phyloP scores from a whole-genome alignment of 1,284 basidiomycete species.

The Pseudozyma hubeiensis region DNA sequence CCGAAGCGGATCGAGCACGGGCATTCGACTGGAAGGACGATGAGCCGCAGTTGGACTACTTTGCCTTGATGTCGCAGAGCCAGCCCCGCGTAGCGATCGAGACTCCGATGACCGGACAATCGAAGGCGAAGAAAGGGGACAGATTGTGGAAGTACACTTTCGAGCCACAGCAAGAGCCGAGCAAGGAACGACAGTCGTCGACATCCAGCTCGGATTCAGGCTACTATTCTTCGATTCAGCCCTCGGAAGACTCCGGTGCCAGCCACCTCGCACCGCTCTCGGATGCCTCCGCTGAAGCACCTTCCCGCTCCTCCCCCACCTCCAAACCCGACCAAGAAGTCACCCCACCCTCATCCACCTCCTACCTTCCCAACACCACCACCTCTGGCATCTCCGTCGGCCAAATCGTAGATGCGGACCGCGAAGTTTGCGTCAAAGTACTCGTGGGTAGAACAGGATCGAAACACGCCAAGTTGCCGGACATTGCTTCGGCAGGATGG shows the following conservation, averaged over 20 bases:
- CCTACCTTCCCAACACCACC: constrained; percentile 16
- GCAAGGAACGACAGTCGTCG: constrained; percentile 24
- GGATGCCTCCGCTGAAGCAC: background rate
- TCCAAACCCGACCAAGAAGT: background rate
- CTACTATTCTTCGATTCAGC: constrained; percentile 18
- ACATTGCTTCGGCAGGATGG: constrained; percentile 64
- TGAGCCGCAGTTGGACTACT: constrained; percentile 41
- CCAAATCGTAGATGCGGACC: constrained; percentile 61
- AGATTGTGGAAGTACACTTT: constrained; percentile 38
- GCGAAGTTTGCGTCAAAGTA: constrained; percentile 66
- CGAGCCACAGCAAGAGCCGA: constrained; percentile 15
- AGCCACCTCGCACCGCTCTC: background rate
- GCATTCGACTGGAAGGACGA: constrained; percentile 56
- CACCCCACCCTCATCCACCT: constrained; percentile 33
- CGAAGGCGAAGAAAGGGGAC: background rate
- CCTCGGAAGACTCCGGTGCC: background rate
- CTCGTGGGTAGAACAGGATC: constrained; percentile 64
- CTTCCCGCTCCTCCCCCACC: background rate
- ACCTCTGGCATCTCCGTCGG: constrained; percentile 9
- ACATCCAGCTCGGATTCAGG: constrained; percentile 41
- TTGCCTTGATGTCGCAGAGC: constrained; percentile 19
- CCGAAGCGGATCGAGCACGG: constrained; percentile 55
- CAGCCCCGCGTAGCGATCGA: constrained; percentile 10
- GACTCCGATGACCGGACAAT: background rate
- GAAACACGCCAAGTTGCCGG: constrained; percentile 65